phyloP scores from a whole-genome alignment of 306 rosid species.

The Medicago arabica region DNA sequence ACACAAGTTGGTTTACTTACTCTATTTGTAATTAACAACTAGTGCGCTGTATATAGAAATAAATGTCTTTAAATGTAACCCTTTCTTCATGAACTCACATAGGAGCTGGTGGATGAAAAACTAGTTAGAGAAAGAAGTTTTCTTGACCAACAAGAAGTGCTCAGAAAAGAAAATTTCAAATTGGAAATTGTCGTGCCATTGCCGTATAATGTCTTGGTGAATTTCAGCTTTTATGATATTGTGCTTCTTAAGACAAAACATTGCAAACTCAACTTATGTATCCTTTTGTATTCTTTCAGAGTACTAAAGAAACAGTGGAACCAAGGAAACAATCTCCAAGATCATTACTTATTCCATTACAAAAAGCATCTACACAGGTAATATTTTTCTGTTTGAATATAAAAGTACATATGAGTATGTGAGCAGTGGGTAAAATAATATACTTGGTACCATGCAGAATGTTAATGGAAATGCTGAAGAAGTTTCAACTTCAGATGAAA shows the following conservation, averaged over 20 bases:
- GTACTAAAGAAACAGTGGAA: slow-evolving; percentile 7
- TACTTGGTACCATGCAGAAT: background rate
- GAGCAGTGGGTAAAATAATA: background rate
- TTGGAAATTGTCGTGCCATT: background rate
- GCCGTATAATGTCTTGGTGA: background rate
- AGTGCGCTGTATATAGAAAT: background rate
- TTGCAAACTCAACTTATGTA: background rate
- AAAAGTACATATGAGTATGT: background rate
- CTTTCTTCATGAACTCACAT: background rate
- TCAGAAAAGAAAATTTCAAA: background rate
- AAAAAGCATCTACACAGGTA: background rate
- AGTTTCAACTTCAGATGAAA: slow-evolving; percentile 1
- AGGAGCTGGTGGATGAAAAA: background rate
- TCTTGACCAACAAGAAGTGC: background rate
- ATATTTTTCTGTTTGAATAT: background rate
- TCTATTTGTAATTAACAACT: background rate
- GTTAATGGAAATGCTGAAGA: background rate
- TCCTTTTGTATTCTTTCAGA: slow-evolving; percentile 4
- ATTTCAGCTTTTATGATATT: background rate
- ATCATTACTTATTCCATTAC: background rate
- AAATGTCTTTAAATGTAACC: background rate
- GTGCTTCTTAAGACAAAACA: slow-evolving; percentile 3
- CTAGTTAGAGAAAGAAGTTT: background rate
- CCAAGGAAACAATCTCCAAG: background rate
- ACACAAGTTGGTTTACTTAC: background rate